Conservation (phyloP, 2,329 filamentous ascomycete genomes). For the Penicillium sp. region DNA sequence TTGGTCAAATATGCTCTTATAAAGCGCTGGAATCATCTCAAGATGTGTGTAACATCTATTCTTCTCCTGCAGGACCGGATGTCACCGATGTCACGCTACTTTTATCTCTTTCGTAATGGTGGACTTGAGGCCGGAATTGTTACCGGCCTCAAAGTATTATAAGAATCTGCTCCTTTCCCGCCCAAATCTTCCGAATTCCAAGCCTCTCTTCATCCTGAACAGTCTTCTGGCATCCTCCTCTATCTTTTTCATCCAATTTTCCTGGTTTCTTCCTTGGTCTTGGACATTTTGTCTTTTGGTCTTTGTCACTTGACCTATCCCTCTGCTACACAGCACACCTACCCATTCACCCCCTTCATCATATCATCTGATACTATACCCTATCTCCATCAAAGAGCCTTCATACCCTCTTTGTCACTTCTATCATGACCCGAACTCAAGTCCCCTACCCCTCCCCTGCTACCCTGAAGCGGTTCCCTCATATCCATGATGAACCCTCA, state of each 20-base stretch:
- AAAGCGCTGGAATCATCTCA: not conserved
- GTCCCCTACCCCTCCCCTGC: constrained; percentile 33
- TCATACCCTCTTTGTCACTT: not conserved
- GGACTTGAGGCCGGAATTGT: constrained; percentile 48
- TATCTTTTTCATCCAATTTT: constrained; percentile 20
- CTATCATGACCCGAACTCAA: constrained; percentile 40
- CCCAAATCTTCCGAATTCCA: constrained; percentile 22
- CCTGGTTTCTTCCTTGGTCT: constrained; percentile 15
- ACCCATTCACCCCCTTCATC: not conserved
- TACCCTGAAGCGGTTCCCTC: constrained; percentile 45
- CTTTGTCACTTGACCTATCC: not conserved
- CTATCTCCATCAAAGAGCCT: not conserved
- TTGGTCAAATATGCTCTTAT: not conserved
- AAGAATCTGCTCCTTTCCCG: constrained; percentile 40
- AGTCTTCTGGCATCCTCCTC: constrained; percentile 4
- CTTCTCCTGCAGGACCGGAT: constrained; percentile 13
- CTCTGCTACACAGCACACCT: constrained; percentile 5
- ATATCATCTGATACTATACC: not conserved
- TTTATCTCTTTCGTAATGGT: constrained; percentile 41
- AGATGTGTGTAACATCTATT: not conserved
- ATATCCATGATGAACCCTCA: constrained; percentile 47
- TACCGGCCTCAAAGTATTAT: constrained; percentile 49
- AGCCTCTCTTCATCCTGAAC: constrained; percentile 19
- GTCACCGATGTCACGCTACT: constrained; percentile 29
- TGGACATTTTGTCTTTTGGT: not conserved